Percentiles rank a stretch among this genome's conserved stretches.
Evolutionary conservation across 306 rosid species (phyloP).

Genomic region (Canavalia gladiata): DNA sequence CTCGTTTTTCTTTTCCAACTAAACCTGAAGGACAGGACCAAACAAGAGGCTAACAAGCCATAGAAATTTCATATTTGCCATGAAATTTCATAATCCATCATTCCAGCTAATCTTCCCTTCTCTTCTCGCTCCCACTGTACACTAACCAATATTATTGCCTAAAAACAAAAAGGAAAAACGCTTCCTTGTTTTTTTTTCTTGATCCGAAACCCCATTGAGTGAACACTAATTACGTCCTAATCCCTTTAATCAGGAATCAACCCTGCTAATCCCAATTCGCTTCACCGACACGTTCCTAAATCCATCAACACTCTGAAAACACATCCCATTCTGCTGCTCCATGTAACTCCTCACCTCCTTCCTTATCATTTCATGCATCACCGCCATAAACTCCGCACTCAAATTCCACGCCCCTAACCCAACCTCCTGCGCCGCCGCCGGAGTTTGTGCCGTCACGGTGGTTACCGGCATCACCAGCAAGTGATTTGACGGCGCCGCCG

Average conservation of each 20-base stretch:
- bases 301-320: constrained; percentile 61
- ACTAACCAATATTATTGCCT: constrained; percentile 73
- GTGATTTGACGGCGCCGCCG: constrained; percentile 6
- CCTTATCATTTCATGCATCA: constrained; percentile 94
- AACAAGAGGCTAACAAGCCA: background rate
- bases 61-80: constrained; percentile 37
- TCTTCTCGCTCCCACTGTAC: constrained; percentile 62
- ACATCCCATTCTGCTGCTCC: constrained; percentile 62
- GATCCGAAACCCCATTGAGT: constrained; percentile 1
- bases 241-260: constrained; percentile 42
- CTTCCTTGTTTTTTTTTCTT: background rate
- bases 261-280: constrained; percentile 67
- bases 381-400: constrained; percentile 70
- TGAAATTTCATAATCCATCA: constrained; percentile 26
- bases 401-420: constrained; percentile 58
- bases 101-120: background rate
- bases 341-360: constrained; percentile 89
- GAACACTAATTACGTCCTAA: constrained; percentile 42
- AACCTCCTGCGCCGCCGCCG: constrained; percentile 19
- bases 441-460: background rate
- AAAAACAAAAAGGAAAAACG: constrained; percentile 26
- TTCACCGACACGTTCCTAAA: constrained; percentile 70
- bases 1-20: background rate
- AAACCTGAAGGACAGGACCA: constrained; percentile 32
- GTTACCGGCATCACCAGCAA: background rate